A percentile compares a stretch with the other conserved stretches of the same genome.
Evolutionary conservation across 169 alveolate species (phyloP).

Genomic region (Cystoisospora suis): DNA sequence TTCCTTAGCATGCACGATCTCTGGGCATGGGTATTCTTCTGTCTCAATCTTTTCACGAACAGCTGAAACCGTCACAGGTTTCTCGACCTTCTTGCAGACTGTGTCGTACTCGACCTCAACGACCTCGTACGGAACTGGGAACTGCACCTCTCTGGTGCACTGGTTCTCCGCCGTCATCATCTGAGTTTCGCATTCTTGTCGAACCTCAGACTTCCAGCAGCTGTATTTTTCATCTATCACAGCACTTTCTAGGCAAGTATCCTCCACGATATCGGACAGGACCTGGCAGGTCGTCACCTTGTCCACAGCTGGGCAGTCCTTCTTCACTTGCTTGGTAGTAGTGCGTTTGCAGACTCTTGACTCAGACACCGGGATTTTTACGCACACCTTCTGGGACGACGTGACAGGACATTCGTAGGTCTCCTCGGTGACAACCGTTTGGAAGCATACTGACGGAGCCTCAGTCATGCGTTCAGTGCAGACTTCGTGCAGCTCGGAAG

Average conservation of each 20-base stretch:
- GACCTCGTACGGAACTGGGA: slow-evolving; percentile 46
- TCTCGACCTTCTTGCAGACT: slow-evolving; percentile 49
- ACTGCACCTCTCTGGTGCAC: slow-evolving; percentile 59
- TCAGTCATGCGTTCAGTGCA: slow-evolving; percentile 53
- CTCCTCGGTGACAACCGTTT: slow-evolving; percentile 52
- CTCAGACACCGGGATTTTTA: slow-evolving; percentile 48
- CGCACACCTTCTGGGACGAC: slow-evolving; percentile 57
- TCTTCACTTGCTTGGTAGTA: slow-evolving; percentile 37
- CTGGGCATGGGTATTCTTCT: slow-evolving; percentile 63
- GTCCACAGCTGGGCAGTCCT: slow-evolving; percentile 50
- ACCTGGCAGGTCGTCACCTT: slow-evolving; percentile 55
- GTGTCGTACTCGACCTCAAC: slow-evolving; percentile 57
- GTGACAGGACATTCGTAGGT: slow-evolving; percentile 60
- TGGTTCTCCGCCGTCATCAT: slow-evolving; percentile 43
- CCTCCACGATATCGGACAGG: slow-evolving; percentile 34
- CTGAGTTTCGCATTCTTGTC: slow-evolving; percentile 56
- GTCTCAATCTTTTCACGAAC: slow-evolving; percentile 35
- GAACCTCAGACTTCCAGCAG: slow-evolving; percentile 63
- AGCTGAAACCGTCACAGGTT: background rate
- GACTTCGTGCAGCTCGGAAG: slow-evolving; percentile 40
- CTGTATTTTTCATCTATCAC: slow-evolving; percentile 39
- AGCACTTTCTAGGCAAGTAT: slow-evolving; percentile 48
- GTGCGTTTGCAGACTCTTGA: background rate
- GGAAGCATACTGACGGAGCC: slow-evolving; percentile 34
- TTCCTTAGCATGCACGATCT: slow-evolving; percentile 52